phyloP scores from a whole-genome alignment of 768 basidiomycete genomes.

The Ramaria sp. region DNA sequence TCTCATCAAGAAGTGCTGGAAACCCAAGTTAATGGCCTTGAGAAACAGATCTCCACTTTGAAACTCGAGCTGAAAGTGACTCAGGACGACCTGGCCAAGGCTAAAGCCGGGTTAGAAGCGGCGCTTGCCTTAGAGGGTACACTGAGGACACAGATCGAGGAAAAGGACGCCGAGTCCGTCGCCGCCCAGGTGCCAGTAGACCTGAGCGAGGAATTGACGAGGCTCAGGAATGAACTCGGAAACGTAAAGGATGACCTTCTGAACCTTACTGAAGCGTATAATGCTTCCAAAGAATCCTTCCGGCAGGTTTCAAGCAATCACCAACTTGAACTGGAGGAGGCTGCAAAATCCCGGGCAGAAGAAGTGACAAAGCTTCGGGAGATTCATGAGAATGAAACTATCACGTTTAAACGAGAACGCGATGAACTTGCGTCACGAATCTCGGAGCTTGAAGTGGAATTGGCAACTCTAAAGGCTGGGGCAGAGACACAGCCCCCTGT shows the following conservation, averaged over 20 bases:
- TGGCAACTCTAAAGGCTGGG: conserved; percentile 51
- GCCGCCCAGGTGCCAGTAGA: conserved; percentile 31
- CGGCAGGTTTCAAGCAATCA: conserved; percentile 62
- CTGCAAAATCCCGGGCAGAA: conserved; percentile 55
- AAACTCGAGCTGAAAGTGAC: conserved; percentile 74
- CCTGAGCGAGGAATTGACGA: conserved; percentile 43
- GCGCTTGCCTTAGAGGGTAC: conserved; percentile 43
- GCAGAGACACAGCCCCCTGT: conserved; percentile 33
- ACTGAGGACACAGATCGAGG: conserved; percentile 52
- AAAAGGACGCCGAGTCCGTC: conserved; percentile 35
- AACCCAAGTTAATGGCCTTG: conserved; percentile 39
- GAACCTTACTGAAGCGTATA: conserved; percentile 54
- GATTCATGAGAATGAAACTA: conserved; percentile 50
- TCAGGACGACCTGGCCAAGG: conserved; percentile 70
- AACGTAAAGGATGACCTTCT: conserved; percentile 59
- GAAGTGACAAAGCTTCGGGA: conserved; percentile 55
- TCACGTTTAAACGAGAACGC: conserved; percentile 45
- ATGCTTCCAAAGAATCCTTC: conserved; percentile 60
- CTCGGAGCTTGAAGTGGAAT: conserved; percentile 71
- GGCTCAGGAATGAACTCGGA: conserved; percentile 46
- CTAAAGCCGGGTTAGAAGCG: conserved; percentile 47
- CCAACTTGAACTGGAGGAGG: conserved; percentile 62
- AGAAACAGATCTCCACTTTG: conserved; percentile 53
- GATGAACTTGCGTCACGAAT: conserved; percentile 48
- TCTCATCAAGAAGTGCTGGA: conserved; percentile 56